Evolutionary conservation across 108 stramenopile genomes (phyloP).

Genomic region (Pseudonitzschia multistriata): DNA sequence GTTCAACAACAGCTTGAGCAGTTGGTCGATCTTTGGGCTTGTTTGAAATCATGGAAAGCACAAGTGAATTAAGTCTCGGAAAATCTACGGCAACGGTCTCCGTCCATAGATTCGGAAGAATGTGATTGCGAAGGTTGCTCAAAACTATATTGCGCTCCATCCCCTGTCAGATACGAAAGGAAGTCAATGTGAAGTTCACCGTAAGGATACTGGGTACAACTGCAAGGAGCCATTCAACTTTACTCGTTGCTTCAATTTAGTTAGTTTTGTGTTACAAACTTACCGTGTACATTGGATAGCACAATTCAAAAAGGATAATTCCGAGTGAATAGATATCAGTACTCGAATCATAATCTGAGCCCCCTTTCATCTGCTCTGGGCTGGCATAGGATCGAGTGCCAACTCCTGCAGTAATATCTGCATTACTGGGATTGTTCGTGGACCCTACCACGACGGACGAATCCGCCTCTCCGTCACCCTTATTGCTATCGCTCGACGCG

Average conservation of each 20-base stretch:
- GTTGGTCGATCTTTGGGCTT: conserved; percentile 60
- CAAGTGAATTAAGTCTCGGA: conserved; percentile 57
- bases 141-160: conserved; percentile 66
- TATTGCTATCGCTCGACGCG: conserved; percentile 47
- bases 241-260: too few species aligned
- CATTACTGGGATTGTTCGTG: conserved; percentile 4
- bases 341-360: conserved; percentile 87
- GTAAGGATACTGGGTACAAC: background rate
- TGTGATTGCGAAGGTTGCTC: conserved; percentile 38
- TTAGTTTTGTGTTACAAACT: conserved; percentile 13
- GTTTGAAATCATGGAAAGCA: conserved; percentile 67
- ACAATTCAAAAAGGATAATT: conserved; percentile 93
- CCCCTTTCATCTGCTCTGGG: conserved; percentile 90
- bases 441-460: conserved; percentile 6
- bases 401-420: conserved; percentile 86
- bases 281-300: conserved; percentile 88
- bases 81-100: conserved; percentile 44
- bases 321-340: conserved; percentile 94
- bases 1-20: conserved; percentile 48
- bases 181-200: background rate
- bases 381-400: conserved; percentile 92
- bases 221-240: background rate
- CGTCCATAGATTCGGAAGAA: conserved; percentile 68
- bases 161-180: conserved; percentile 27
- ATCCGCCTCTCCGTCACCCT: conserved; percentile 19